Evolutionary conservation across 2,329 filamentous ascomycete genomes (phyloP), one percentile per base, ranked within the genome.

Genomic region (Drechslerella dactyloides): DNA sequence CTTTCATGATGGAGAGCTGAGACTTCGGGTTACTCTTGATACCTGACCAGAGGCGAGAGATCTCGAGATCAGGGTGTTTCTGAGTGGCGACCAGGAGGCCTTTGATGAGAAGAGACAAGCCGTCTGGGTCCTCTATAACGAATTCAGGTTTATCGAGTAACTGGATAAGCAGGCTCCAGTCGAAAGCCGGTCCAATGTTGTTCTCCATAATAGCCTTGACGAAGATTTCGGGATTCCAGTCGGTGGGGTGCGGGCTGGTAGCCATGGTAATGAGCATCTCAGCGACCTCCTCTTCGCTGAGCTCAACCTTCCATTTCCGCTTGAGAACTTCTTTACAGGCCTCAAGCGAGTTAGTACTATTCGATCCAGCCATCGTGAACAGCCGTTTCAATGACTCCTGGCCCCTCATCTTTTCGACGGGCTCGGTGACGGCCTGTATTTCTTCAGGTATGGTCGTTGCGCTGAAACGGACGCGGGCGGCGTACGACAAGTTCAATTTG

Each of bases 1-100:
- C 92, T 74, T 89, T 89, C 60, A 97, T 86, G 78, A 97, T 97
- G n/a, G 93, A 96, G 37, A 99, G 82, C 75, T 97, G 93, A 0
- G 94, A 91, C 73, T 96, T 88, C 13, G 89, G 86, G 75, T 96
- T 86, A 73, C 89, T 87, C 93, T 96, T 99, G 73, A 86, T 77
- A 6, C 93, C 93, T 68, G 93, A 93, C 93, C 94, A 97, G 21
- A 99, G 82, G 42, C 84, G 85, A 78, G 97, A 92, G 50, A 99
- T 89, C 78, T 97, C 91, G 76, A 97, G 87, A 24, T 82, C 82
- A 15, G 84, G 81, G 53, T 85, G 82, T 8, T 73, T 74, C 52
- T 72, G 73, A 40, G 70, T 74, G 8, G 74, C 75, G 37, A 75
- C 73, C 15, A 92, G 81, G 27, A 99, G 82, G 2, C 90, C 89